These are phyloP conservation scores for Tardiomyces digboiensis DNA, from an alignment of 1,139 yeast species.

Conservation along the genomic window DNA sequence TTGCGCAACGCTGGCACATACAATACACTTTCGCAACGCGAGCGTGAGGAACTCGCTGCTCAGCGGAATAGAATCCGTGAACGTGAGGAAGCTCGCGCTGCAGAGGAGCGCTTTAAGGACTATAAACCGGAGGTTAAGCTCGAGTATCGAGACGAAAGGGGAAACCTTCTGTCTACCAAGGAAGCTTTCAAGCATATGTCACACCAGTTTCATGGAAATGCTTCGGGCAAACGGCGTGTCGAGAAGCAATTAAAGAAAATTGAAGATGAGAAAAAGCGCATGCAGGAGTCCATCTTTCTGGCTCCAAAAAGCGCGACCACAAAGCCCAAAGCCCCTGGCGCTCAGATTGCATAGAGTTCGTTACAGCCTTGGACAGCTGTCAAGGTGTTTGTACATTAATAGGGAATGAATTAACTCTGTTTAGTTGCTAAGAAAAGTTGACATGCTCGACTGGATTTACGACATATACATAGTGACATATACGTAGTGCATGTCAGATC, in stretches of 20 bases:
- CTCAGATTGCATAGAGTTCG: not conserved
- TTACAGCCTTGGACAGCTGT: no score
- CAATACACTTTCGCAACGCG: slow-evolving; percentile 23
- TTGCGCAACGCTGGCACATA: slow-evolving; percentile 18
- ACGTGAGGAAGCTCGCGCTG: slow-evolving; percentile 20
- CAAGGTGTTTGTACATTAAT: no score
- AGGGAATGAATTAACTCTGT: no score
- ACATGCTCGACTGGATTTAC: no score
- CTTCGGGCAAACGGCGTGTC: slow-evolving; percentile 35
- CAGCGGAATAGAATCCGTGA: slow-evolving; percentile 30
- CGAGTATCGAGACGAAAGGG: slow-evolving; percentile 60
- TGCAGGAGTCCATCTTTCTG: slow-evolving; percentile 18
- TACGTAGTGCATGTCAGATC: no score
- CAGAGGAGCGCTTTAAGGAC: slow-evolving; percentile 27
- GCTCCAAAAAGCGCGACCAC: not conserved
- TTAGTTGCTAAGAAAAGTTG: no score
- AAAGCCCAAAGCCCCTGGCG: not conserved
- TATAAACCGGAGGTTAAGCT: slow-evolving; percentile 60
- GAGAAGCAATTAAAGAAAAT: slow-evolving; percentile 30
- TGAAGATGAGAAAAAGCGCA: slow-evolving; percentile 24
- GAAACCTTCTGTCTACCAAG: slow-evolving; percentile 53
- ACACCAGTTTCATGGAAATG: slow-evolving; percentile 76
- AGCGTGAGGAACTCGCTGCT: slow-evolving; percentile 27
- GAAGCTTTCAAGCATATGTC: slow-evolving; percentile 81
- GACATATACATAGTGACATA: no score